Evolutionary conservation across 345 rosid species (phyloP), one percentile per base, ranked within the genome.

Genomic region (Nasturtium officinale): DNA sequence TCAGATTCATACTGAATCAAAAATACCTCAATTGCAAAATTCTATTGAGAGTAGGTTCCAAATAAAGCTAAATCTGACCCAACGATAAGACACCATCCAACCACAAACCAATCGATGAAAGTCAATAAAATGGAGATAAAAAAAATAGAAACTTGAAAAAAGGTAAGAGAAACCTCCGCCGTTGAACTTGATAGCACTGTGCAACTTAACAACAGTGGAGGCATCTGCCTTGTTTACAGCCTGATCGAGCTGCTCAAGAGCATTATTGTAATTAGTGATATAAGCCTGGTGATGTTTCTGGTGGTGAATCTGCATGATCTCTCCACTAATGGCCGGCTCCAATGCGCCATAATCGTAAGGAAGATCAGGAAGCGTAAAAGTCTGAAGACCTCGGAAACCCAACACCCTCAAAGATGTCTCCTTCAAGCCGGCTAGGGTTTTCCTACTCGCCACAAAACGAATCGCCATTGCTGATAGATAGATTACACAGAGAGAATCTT

Each of bases 261-360:
- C 85, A 79, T 88, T 91, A 83, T 90, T 95, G 80, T 82, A 95
- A 78, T 95, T 95, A 37, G 96, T 86, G 72, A 95, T 60, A 63
- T 95, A 95, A 58, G 96, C n/a, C 79, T 87, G 93, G 71, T 95
- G 99, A 64, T 95, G 99, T 82, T 95, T 95, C 85, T 90, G 92
- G 89, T 95, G 99, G 66, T 95, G 99, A 30, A 95, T 78, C 84
- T 88, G 88, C 99, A 95, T 95, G 25, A 95, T 95, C 81, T 91
- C 96, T 53, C 87, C 99, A 72, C 89, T 86, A 65, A 95, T 87
- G 54, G 82, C 97, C 66, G 99, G 99, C 83, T 95, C 96, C 81
- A 95, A 83, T 0, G 92, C 94, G 17, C 87, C 81, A 25, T 95
- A 95, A 55, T 88, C 99, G 77, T 95, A 95, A 3, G 93, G 77